phyloP scores from a whole-genome alignment of 768 basidiomycete species.

The Dacryopinax primogenitus region DNA sequence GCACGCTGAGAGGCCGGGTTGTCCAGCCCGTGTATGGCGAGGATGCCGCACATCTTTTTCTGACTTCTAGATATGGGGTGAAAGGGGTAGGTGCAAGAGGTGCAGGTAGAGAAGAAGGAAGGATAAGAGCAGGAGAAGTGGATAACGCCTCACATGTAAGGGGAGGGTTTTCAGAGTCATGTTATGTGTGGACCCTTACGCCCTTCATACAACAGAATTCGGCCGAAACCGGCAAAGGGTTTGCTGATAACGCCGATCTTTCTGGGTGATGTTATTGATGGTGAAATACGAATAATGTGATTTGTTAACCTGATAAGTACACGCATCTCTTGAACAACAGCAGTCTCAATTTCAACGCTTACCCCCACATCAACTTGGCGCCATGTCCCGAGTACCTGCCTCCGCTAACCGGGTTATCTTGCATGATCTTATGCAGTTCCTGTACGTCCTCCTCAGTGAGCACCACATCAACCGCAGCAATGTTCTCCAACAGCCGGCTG shows the following conservation, averaged over 20 bases:
- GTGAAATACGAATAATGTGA: not conserved
- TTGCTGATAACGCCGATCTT: not conserved
- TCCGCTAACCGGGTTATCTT: slow-evolving; percentile 30
- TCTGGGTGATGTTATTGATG: not conserved
- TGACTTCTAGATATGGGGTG: slow-evolving; percentile 10
- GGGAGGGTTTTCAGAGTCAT: slow-evolving; percentile 1
- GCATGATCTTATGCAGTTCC: slow-evolving; percentile 32
- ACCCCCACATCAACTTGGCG: slow-evolving; percentile 1
- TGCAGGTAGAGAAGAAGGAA: not conserved
- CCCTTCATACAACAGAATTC: not conserved
- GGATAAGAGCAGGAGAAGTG: not conserved
- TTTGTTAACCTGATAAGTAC: not conserved
- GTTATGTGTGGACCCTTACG: not conserved
- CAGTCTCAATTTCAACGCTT: not conserved
- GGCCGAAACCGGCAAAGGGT: not conserved
- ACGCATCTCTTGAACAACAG: not conserved
- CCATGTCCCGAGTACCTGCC: slow-evolving; percentile 26
- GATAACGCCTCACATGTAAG: not conserved
- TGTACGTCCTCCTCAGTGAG: slow-evolving; percentile 33
- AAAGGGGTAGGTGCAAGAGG: not conserved
- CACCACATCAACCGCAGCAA: slow-evolving; percentile 33
- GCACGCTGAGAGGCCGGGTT: slow-evolving; percentile 57
- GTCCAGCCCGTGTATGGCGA: slow-evolving; percentile 69
- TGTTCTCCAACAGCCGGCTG: slow-evolving; percentile 36
- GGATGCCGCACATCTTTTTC: slow-evolving; percentile 74